Conservation (phyloP, 352 stramenopile species). For the Hyaloperonospora arabidopsidis region DNA sequence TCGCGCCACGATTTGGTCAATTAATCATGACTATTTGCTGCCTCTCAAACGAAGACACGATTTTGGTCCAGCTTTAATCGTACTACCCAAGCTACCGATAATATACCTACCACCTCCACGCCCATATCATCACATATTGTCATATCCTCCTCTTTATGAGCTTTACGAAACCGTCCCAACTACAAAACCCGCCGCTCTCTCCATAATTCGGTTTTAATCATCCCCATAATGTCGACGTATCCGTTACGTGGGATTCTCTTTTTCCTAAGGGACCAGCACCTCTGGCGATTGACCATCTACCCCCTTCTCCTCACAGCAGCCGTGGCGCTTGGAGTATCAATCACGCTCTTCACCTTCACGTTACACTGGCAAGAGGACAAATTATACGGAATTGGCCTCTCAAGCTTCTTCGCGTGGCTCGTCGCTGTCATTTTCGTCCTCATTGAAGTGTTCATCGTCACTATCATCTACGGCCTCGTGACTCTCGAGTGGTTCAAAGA, state of each 20-base stretch:
- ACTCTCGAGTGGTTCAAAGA: conserved; percentile 39
- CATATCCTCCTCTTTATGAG: too few species aligned
- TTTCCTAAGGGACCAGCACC: conserved; percentile 36
- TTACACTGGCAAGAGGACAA: conserved; percentile 33
- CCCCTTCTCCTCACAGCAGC: conserved; percentile 45
- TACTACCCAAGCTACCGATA: too few species aligned
- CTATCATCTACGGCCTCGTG: conserved; percentile 40
- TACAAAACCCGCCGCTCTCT: not conserved
- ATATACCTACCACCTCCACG: too few species aligned
- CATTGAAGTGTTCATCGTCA: conserved; percentile 49
- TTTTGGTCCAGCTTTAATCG: too few species aligned
- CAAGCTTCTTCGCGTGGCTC: conserved; percentile 42
- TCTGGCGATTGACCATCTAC: conserved; percentile 39
- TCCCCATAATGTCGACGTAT: conserved; percentile 32
- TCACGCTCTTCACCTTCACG: conserved; percentile 35
- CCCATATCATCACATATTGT: too few species aligned
- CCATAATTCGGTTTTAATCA: too few species aligned
- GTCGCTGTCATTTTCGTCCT: conserved; percentile 42
- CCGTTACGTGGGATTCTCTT: conserved; percentile 32
- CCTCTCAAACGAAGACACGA: too few species aligned
- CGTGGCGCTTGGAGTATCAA: conserved; percentile 30
- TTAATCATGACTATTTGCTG: too few species aligned
- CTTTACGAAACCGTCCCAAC: not conserved
- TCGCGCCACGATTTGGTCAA: too few species aligned
- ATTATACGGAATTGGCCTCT: conserved; percentile 32